phyloP scores from a whole-genome alignment of 495 filamentous ascomycete genomes.

The Pseudotulostoma volvatum region DNA sequence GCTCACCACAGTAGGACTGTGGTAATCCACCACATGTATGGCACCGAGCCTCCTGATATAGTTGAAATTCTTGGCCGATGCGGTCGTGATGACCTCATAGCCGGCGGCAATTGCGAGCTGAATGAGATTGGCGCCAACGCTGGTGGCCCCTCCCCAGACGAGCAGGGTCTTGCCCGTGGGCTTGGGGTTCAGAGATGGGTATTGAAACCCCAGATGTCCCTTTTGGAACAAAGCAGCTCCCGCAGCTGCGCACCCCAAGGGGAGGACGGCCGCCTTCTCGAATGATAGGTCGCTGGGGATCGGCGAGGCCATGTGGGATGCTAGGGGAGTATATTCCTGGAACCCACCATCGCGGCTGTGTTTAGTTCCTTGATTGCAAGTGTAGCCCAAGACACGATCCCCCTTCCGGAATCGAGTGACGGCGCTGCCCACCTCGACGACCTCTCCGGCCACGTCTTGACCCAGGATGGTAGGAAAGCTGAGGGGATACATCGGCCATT shows the following conservation, averaged over 20 bases:
- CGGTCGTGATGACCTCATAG: constrained; percentile 29
- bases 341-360: constrained; percentile 24
- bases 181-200: constrained; percentile 1
- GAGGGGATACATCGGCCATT: constrained; percentile 9
- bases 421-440: constrained; percentile 19
- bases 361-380: background rate
- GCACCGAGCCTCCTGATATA: constrained; percentile 30
- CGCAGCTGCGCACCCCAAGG: constrained; percentile 20
- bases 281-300: constrained; percentile 23
- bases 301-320: constrained; percentile 8
- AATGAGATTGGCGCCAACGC: constrained; percentile 24
- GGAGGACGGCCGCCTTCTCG: constrained; percentile 24
- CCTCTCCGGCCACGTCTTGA: constrained; percentile 26
- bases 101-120: constrained; percentile 27
- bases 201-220: background rate
- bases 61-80: constrained; percentile 26
- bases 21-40: constrained; percentile 27
- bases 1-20: constrained; percentile 17
- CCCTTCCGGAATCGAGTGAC: constrained; percentile 22
- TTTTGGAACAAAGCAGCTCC: constrained; percentile 9
- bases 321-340: constrained; percentile 19
- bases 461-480: constrained; percentile 23
- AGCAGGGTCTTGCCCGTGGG: constrained; percentile 10
- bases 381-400: constrained; percentile 28
- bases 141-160: constrained; percentile 35